Evolutionary conservation across 441 rosid genomes (phyloP), one percentile per base, ranked within the genome.

Genomic region (Corymbia citriodora): DNA sequence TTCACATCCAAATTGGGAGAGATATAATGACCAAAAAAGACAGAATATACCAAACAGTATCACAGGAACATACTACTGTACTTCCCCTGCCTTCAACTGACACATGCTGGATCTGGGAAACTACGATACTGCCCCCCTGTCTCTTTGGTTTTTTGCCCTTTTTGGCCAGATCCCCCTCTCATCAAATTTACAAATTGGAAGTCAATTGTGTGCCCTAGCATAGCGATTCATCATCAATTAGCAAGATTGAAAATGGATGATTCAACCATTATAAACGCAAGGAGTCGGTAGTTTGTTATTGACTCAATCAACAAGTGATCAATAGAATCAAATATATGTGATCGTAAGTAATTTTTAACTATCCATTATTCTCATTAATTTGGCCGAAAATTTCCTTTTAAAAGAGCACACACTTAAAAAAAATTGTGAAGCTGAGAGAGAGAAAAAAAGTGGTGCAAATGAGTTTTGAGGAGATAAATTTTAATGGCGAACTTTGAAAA

Each of bases 21-120:
- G 85, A 54, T 82, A 79, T 61, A 79, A 83, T 89, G 87, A 70
- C 33, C 48, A 59, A 31, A 82, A 59, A 33, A 40, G 52, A 12
- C 16, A 59, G 88, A 82, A 83, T 83, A 89, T 59, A 89, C 90
- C 81, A 70, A 94, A 92, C 95, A 91, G 95, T 92, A 91, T 92
- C 95, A 87, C 54, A 90, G 92, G 89, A 82, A 91, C 85, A 79
- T 2, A 79, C 85, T 87, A 82, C 91, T 72, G 92, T 90, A 86
- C 63, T 61, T 87, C 5, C 11, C 19, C 85, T 12, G 85, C 85
- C 85, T 79, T 79, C 10, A 45, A 79, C 85, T 79, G 85, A 79
- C 94, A 90, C 95, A 72, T 91, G 92, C 89, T n/a, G 50, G 25
- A 40, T 29, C 45, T 1, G 36, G 86, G 57, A 40, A 70, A 79